Evolutionary conservation across 2,329 filamentous ascomycete species (phyloP).

Genomic region (Chaetomium sp.): DNA sequence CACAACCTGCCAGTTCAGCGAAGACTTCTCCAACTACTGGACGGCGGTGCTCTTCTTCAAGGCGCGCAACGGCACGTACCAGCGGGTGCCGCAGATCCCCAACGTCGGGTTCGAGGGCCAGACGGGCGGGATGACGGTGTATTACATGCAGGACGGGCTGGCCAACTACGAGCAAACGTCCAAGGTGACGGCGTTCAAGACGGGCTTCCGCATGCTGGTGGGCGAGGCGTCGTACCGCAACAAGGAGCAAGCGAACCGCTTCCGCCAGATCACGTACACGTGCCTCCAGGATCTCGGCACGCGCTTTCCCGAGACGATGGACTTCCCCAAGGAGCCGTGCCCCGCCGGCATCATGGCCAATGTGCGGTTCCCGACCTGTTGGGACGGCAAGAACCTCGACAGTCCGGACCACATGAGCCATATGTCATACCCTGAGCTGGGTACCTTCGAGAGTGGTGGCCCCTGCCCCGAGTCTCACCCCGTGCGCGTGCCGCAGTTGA

Average conservation of each 20-base stretch:
- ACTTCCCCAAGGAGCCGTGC: constrained; percentile 44
- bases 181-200: constrained; percentile 49
- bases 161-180: constrained; percentile 35
- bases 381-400: constrained; percentile 57
- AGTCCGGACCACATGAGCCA: constrained; percentile 47
- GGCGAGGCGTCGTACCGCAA: constrained; percentile 44
- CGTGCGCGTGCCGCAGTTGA: constrained; percentile 43
- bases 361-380: constrained; percentile 49
- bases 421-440: constrained; percentile 29
- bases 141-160: constrained; percentile 40
- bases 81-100: constrained; percentile 36
- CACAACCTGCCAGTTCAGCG: constrained; percentile 40
- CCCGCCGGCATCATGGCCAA: constrained; percentile 45
- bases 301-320: constrained; percentile 40
- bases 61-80: constrained; percentile 30
- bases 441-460: constrained; percentile 34
- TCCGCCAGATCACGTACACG: constrained; percentile 49
- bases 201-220: constrained; percentile 51
- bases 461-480: constrained; percentile 40
- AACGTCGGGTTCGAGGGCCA: constrained; percentile 41
- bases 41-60: constrained; percentile 35
- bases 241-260: constrained; percentile 41
- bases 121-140: constrained; percentile 42
- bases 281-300: constrained; percentile 45
- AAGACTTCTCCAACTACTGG: constrained; percentile 38